Evolutionary conservation across 2,329 filamentous ascomycete genomes (phyloP).

Genomic region (Epichloe sp.): DNA sequence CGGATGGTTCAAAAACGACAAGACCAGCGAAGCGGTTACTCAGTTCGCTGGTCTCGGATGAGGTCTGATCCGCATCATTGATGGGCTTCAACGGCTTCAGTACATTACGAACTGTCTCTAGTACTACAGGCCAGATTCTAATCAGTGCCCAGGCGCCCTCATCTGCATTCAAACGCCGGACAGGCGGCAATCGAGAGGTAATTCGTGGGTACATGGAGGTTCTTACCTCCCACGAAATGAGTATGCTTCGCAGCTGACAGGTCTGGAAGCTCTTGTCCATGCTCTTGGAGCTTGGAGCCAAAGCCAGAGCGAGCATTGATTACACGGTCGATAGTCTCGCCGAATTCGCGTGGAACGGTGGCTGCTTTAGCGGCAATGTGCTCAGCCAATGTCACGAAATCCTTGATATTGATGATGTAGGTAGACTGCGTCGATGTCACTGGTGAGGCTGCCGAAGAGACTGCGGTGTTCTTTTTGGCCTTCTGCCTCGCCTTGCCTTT

Average conservation of each 20-base stretch:
- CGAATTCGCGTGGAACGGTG: conserved; percentile 17
- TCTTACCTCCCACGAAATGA: conserved; percentile 7
- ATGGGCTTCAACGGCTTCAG: conserved; percentile 13
- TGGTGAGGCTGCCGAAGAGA: neutral
- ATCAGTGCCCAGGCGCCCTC: neutral
- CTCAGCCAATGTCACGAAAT: conserved; percentile 25
- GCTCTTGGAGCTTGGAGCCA: conserved; percentile 8
- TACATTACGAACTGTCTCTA: conserved; percentile 21
- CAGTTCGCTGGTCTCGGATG: neutral
- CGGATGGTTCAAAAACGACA: conserved; percentile 23
- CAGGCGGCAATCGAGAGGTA: neutral
- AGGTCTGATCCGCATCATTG: neutral
- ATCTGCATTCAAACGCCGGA: neutral
- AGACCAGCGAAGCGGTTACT: conserved; percentile 23
- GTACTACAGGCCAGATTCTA: conserved; percentile 11
- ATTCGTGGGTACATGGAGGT: conserved; percentile 17
- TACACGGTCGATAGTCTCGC: conserved; percentile 20
- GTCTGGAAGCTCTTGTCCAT: conserved; percentile 6
- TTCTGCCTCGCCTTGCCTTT: neutral
- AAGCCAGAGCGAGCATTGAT: conserved; percentile 23
- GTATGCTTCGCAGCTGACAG: conserved; percentile 11
- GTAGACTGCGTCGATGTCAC: conserved; percentile 7
- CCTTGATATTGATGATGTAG: conserved; percentile 23
- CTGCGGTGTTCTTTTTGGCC: neutral
- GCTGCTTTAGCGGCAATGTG: conserved; percentile 6